Conservation (phyloP, 371 early-diverging fungal genomes). For the Mortierella sp. region DNA sequence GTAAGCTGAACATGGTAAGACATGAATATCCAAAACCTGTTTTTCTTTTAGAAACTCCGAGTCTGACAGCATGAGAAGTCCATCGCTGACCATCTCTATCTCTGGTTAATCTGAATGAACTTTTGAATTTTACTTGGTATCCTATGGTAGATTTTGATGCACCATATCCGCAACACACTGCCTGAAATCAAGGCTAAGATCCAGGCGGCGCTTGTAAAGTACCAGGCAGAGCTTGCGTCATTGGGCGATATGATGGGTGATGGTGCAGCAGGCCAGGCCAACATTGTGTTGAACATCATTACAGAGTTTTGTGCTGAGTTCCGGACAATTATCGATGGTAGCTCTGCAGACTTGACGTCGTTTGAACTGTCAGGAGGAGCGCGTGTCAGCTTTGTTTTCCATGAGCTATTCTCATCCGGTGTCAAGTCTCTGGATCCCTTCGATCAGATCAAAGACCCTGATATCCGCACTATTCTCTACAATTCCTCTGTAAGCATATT, state of each 20-base stretch:
- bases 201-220: constrained; percentile 78
- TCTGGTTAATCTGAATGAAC: neutral
- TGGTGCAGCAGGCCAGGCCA: constrained; percentile 66
- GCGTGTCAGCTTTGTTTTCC: constrained; percentile 96
- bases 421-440: constrained; percentile 93
- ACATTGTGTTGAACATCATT: constrained; percentile 90
- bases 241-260: constrained; percentile 91
- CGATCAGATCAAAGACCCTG: constrained; percentile 94
- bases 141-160: constrained; percentile 84
- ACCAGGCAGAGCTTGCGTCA: constrained; percentile 80
- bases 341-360: constrained; percentile 86
- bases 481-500: constrained; percentile 75
- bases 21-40: neutral
- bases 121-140: constrained; percentile 6
- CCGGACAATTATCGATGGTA: constrained; percentile 91
- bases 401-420: constrained; percentile 90
- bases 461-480: constrained; percentile 96
- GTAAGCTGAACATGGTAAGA: constrained; percentile 88
- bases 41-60: neutral
- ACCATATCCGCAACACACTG: constrained; percentile 93
- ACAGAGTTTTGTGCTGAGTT: constrained; percentile 96
- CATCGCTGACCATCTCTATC: neutral
- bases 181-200: constrained; percentile 98
- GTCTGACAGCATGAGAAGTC: neutral
- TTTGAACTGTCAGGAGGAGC: constrained; percentile 97